Conservation (phyloP, 2,329 filamentous ascomycete genomes). For the Furcasterigmium sp. region DNA sequence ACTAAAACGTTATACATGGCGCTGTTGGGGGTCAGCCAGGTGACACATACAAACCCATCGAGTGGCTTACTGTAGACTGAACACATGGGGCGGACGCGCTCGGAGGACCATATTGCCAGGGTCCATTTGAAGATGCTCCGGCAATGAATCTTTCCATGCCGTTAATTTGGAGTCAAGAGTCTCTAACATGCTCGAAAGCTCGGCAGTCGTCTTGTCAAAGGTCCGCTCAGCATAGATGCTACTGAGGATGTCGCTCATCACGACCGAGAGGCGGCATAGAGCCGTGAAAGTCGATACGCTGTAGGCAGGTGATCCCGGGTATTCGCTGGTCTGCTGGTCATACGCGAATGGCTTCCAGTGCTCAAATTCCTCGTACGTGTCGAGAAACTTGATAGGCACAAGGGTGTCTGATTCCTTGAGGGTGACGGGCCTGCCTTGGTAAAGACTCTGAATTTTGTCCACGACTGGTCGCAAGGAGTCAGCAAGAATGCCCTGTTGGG, state of each 20-base stretch:
- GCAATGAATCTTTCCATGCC: constrained; percentile 34
- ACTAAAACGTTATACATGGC: constrained; percentile 45
- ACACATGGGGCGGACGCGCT: constrained; percentile 36
- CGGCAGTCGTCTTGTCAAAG: constrained; percentile 24
- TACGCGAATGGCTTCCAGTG: constrained; percentile 41
- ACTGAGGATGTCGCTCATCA: constrained; percentile 39
- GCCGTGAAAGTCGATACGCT: constrained; percentile 35
- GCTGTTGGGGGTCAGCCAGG: constrained; percentile 8
- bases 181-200: constrained; percentile 28
- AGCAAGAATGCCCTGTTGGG: background rate
- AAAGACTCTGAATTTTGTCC: constrained; percentile 50
- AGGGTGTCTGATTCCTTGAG: constrained; percentile 38
- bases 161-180: constrained; percentile 33
- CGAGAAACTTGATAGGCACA: constrained; percentile 41
- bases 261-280: constrained; percentile 37
- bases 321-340: constrained; percentile 18
- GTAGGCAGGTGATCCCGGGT: constrained; percentile 30
- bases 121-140: constrained; percentile 33
- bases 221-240: constrained; percentile 39
- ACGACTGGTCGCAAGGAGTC: constrained; percentile 18
- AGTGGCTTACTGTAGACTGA: constrained; percentile 29
- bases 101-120: constrained; percentile 15
- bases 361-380: constrained; percentile 48
- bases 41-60: background rate
- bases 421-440: constrained; percentile 45